Evolutionary conservation across 176 grass and related monocot species (phyloP), one percentile per base, ranked within the genome.

Genomic region (Zoysia pacifica): DNA sequence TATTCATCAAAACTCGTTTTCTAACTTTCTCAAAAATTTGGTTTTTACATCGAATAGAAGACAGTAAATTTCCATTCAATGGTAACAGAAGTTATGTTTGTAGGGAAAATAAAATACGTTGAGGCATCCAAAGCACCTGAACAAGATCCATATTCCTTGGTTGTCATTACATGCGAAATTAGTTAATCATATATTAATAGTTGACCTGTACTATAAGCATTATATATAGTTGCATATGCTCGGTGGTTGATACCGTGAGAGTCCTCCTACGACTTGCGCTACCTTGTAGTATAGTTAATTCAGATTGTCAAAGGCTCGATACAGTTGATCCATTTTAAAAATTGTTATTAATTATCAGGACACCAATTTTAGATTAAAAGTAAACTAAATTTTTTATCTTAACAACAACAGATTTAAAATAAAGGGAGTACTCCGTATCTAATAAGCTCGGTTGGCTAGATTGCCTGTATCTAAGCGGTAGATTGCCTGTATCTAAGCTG

Each of bases 401-500:
- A 28, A 28, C 28, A 28, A 28, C 28, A 28, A 28, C 28, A 28
- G 28, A 28, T 28, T 28, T 28, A 28, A 28, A 28, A 28, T 28
- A 28, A 28, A 28, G 28, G 28, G 28, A 28, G 28, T 28, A 28
- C 38, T 19, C 11, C 18, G 58, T 65, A 54, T 44, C 48, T 64
- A 64, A 53, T 64, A 64, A 53, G 4, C 56, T 8, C 4, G 74
- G 28, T 4, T 39, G 49, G 44, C 74, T 77, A 50, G 45, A 65
- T 77, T 64, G 45, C 45, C 45, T 77, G 59, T 64, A 54, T 59
- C 14, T 58, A 72, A 40, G 36, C 18, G 28, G 28, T 77, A 50
- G 45, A 65, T 77, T 64, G 45, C 45, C 45, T 77, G 59, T 64
- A 54, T 59, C 14, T 58, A 72, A 40, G 36, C 18, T 60, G 72